A percentile compares a stretch with the other conserved stretches of the same genome.
phyloP scores from a whole-genome alignment of 2,329 filamentous ascomycete genomes.

The Neodidymelliopsis sp. region DNA sequence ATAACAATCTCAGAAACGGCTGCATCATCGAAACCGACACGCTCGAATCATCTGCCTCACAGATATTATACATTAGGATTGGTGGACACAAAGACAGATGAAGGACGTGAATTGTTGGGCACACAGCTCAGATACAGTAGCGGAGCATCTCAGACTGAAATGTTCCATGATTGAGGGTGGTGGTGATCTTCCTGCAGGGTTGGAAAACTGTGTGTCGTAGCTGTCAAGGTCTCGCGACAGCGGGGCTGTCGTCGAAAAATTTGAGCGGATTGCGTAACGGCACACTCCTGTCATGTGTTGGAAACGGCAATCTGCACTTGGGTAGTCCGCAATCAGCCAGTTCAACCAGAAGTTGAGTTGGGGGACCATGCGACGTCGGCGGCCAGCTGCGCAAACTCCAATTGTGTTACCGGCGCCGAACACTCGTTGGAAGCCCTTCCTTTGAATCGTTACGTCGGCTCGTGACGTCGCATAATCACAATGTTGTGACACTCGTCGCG shows the following conservation, averaged over 20 bases:
- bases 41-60: not conserved
- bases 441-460: conserved; percentile 1
- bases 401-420: not conserved
- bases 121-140: not conserved
- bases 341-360: not conserved
- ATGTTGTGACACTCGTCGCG: conserved; percentile 12
- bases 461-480: conserved; percentile 11
- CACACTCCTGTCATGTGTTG: not conserved
- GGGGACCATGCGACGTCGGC: not conserved
- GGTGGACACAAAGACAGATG: not conserved
- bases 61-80: not conserved
- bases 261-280: not conserved
- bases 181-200: no score
- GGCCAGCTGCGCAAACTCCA: conserved; percentile 2
- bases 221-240: no score
- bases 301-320: not conserved
- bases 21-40: conserved; percentile 1
- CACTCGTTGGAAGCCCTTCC: conserved; percentile 2
- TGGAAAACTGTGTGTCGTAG: no score
- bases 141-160: not conserved
- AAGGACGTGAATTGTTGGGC: not conserved
- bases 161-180: no score
- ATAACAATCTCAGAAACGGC: not conserved
- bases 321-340: conserved; percentile 9
- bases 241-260: not conserved